Percentiles rank a stretch among this genome's conserved stretches.
Evolutionary conservation across 352 stramenopile species (phyloP).

Genomic region (Halophytophthora polymorphica): DNA sequence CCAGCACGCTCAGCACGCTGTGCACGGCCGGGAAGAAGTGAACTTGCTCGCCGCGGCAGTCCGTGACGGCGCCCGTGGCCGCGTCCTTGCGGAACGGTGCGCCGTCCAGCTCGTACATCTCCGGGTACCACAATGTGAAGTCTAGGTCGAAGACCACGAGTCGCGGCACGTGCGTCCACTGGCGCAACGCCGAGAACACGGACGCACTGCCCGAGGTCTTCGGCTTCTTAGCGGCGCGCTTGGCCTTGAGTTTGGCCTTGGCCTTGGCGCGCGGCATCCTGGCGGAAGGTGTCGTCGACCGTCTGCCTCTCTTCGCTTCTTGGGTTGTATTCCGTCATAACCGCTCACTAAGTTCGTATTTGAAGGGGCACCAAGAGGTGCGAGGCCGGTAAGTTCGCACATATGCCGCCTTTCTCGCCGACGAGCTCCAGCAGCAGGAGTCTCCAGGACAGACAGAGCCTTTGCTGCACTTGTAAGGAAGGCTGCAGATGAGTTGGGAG

Average conservation of each 20-base stretch:
- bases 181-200: slow-evolving; percentile 3
- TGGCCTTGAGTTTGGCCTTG: background rate
- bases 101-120: slow-evolving; percentile 86
- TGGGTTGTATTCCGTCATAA: background rate
- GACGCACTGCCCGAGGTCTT: slow-evolving; percentile 4
- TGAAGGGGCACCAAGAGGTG: too few species aligned
- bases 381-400: too few species aligned
- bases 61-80: slow-evolving; percentile 55
- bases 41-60: slow-evolving; percentile 69
- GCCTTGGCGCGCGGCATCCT: slow-evolving; percentile 3
- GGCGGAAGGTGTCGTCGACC: background rate
- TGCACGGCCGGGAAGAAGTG: slow-evolving; percentile 77
- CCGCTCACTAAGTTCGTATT: background rate
- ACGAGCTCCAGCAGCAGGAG: too few species aligned
- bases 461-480: too few species aligned
- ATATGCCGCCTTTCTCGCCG: too few species aligned
- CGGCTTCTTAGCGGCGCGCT: background rate
- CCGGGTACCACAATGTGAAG: slow-evolving; percentile 77
- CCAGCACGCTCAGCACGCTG: slow-evolving; percentile 63
- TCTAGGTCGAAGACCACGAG: slow-evolving; percentile 78
- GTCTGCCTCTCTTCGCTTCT: too few species aligned
- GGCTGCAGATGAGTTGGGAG: too few species aligned
- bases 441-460: too few species aligned
- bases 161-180: slow-evolving; percentile 53
- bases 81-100: slow-evolving; percentile 71